Conservation (phyloP, 768 basidiomycete species). For the Lyophyllum semitale region DNA sequence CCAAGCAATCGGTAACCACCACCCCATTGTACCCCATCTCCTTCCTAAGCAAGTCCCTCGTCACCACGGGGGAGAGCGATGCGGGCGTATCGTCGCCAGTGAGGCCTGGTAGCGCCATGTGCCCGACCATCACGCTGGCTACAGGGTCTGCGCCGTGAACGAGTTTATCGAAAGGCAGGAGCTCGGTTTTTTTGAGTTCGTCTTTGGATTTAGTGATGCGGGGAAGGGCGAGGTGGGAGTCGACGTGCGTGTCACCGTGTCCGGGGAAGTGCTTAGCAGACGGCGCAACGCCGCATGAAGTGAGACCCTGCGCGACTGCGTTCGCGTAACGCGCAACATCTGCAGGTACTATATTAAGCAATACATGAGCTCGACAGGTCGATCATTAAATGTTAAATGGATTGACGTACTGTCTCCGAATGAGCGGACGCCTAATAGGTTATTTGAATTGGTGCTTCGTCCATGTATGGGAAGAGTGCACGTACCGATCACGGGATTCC, state of each 20-base stretch:
- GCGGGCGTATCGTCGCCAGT: constrained; percentile 56
- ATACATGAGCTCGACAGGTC: not conserved
- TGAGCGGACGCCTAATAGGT: constrained; percentile 58
- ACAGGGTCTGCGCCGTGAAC: constrained; percentile 34
- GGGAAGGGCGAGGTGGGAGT: constrained; percentile 70
- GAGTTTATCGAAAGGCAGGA: constrained; percentile 58
- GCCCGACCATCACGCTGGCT: constrained; percentile 71
- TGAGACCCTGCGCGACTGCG: constrained; percentile 51
- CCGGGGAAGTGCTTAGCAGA: constrained; percentile 75
- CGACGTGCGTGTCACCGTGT: constrained; percentile 72
- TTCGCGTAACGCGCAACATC: constrained; percentile 50
- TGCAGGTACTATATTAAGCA: constrained; percentile 45
- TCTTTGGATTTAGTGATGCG: constrained; percentile 51
- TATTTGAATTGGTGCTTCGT: not conserved
- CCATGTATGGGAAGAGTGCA: not conserved
- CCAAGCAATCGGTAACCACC: constrained; percentile 73
- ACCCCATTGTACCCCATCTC: constrained; percentile 58
- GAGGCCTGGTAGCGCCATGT: constrained; percentile 67
- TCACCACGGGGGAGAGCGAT: constrained; percentile 57
- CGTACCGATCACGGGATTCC: constrained; percentile 73
- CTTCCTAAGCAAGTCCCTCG: constrained; percentile 51
- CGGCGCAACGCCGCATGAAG: constrained; percentile 52
- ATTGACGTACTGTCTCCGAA: constrained; percentile 60
- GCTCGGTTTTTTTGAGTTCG: constrained; percentile 47
- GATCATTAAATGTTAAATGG: not conserved